A percentile compares a stretch with the other conserved stretches of the same genome.
These are phyloP conservation scores for Quercus lobata DNA, from an alignment of 331 rosid species.

Conservation along the genomic window DNA sequence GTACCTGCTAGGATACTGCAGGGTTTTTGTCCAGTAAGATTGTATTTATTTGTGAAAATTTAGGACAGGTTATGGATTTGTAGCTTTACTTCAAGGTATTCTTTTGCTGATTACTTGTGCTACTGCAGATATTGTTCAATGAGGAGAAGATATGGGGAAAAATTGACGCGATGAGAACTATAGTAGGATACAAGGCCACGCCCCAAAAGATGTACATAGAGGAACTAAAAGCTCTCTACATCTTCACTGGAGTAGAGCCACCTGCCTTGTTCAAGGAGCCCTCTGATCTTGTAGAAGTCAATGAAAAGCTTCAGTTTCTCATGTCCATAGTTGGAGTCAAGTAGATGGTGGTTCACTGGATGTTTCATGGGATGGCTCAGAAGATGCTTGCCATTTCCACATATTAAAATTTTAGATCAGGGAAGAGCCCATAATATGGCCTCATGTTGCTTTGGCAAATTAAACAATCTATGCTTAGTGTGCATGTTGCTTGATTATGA, in stretches of 20 bases:
- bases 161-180: slow-evolving; percentile 36
- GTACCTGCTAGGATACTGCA: no score
- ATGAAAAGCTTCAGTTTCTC: slow-evolving; percentile 53
- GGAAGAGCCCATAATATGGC: not conserved
- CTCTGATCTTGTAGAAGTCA: slow-evolving; percentile 31
- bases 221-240: slow-evolving; percentile 69
- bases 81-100: not conserved
- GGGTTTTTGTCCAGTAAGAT: no score
- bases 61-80: no score
- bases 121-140: slow-evolving; percentile 32
- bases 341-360: slow-evolving; percentile 12
- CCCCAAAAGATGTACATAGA: slow-evolving; percentile 40
- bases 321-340: slow-evolving; percentile 76
- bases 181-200: slow-evolving; percentile 55
- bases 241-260: slow-evolving; percentile 68
- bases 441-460: not conserved
- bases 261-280: slow-evolving; percentile 36
- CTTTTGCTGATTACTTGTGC: not conserved
- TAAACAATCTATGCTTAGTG: not conserved
- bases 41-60: no score
- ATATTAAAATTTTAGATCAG: not conserved
- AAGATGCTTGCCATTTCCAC: no score
- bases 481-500: not conserved
- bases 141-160: slow-evolving; percentile 52
- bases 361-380: not conserved